Conservation (phyloP, 371 early-diverging fungal species). For the Mortierella sp. region DNA sequence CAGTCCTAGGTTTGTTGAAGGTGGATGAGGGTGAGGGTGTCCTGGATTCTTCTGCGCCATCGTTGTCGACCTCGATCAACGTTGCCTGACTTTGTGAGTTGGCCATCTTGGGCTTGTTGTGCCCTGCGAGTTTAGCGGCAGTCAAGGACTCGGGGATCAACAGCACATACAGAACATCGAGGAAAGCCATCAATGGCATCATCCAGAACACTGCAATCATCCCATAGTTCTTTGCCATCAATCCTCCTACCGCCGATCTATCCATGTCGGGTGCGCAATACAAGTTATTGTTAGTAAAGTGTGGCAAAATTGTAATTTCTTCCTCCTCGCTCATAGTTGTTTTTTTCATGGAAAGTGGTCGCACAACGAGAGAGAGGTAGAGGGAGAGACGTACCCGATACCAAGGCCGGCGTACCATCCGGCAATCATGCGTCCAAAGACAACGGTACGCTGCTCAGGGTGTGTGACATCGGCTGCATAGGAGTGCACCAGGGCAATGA, state of each 20-base stretch:
- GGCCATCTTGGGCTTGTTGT: background rate
- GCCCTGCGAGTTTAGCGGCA: background rate
- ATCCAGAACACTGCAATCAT: conserved; percentile 22
- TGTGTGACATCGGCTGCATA: conserved; percentile 37
- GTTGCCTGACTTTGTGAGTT: conserved; percentile 20
- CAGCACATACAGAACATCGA: conserved; percentile 16
- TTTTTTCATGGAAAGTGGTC: too few relatives aligned
- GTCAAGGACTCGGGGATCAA: conserved; percentile 39
- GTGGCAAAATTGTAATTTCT: background rate
- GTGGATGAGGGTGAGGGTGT: background rate
- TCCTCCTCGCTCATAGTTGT: too few relatives aligned
- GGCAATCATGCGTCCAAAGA: conserved; percentile 43
- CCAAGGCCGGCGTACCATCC: conserved; percentile 33
- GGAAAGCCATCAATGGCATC: conserved; percentile 9
- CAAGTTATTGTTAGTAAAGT: background rate
- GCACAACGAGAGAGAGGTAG: background rate
- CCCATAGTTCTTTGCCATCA: conserved; percentile 16
- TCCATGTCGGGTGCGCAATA: background rate
- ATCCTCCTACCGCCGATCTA: conserved; percentile 28
- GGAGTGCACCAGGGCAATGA: conserved; percentile 27
- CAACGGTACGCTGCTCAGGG: conserved; percentile 28
- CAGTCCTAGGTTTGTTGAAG: background rate
- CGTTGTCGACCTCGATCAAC: conserved; percentile 13
- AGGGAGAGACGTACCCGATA: conserved; percentile 21
- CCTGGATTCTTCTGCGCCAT: too few relatives aligned